phyloP scores from a whole-genome alignment of 1,284 basidiomycete species.

The Malassezia pachydermatis region DNA sequence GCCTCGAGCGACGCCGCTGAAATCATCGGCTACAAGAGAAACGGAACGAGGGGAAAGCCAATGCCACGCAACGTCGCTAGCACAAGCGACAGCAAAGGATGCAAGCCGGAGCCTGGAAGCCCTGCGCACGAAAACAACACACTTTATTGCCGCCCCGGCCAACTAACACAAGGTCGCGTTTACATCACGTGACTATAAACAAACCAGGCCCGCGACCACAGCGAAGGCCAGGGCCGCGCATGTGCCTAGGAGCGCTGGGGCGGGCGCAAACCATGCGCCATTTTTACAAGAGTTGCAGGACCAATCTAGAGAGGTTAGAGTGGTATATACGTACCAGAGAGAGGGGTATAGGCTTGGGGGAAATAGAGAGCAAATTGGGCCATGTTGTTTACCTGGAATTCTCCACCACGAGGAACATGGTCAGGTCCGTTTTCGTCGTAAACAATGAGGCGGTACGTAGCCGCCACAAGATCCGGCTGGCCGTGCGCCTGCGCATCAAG shows the following conservation, averaged over 20 bases:
- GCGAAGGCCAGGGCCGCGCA: background rate
- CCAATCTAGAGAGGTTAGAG: slow-evolving; percentile 10
- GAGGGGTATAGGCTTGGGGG: slow-evolving; percentile 41
- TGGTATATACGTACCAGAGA: slow-evolving; percentile 25
- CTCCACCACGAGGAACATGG: slow-evolving; percentile 24
- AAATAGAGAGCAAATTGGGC: slow-evolving; percentile 45
- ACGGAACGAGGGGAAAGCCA: background rate
- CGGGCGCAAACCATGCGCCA: background rate
- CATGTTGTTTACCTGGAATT: slow-evolving; percentile 37
- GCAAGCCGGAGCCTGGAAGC: too few species aligned
- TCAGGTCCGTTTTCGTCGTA: slow-evolving; percentile 38
- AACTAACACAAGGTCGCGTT: slow-evolving; percentile 1
- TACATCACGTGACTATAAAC: slow-evolving; percentile 15
- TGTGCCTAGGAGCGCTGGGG: background rate
- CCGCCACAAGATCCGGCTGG: slow-evolving; percentile 35
- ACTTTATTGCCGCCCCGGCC: background rate
- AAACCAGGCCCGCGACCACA: slow-evolving; percentile 1
- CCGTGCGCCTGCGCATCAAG: slow-evolving; percentile 25
- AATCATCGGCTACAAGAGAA: background rate
- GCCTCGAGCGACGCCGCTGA: background rate
- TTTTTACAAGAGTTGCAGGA: slow-evolving; percentile 12
- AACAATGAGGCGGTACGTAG: slow-evolving; percentile 39
- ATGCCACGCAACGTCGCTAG: background rate
- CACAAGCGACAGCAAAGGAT: background rate
- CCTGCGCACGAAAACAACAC: too few species aligned